These are phyloP conservation scores for Lactarius indigo DNA, from an alignment of 768 basidiomycete species.

Conservation along the genomic window DNA sequence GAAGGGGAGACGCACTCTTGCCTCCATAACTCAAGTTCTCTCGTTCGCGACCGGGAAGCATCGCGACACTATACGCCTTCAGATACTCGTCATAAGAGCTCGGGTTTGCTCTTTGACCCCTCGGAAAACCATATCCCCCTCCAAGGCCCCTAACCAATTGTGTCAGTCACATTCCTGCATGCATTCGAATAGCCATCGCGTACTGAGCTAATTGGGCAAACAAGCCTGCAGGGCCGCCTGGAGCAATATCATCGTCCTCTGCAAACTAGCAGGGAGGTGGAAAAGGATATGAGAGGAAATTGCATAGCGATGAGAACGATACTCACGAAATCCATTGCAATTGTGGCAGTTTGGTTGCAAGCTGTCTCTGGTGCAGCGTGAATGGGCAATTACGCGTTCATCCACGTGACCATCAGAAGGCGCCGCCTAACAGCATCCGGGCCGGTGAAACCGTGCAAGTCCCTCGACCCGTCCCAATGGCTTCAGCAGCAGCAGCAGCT, in stretches of 20 bases:
- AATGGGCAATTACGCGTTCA: slow-evolving; percentile 16
- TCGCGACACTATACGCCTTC: slow-evolving; percentile 92
- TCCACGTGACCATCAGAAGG: slow-evolving; percentile 7
- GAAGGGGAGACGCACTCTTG: slow-evolving; percentile 69
- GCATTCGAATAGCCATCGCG: slow-evolving; percentile 24
- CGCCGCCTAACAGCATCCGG: not conserved
- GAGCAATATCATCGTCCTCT: slow-evolving; percentile 24
- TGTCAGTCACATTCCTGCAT: slow-evolving; percentile 8
- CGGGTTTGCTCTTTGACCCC: slow-evolving; percentile 50
- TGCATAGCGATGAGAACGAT: not conserved
- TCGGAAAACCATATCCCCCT: slow-evolving; percentile 44
- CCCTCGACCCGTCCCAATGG: slow-evolving; percentile 26
- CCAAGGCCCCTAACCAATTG: slow-evolving; percentile 46
- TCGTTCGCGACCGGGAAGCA: slow-evolving; percentile 82
- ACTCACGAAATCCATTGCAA: slow-evolving; percentile 18
- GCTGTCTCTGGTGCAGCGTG: not conserved
- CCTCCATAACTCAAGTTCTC: slow-evolving; percentile 95
- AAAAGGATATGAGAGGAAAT: not conserved
- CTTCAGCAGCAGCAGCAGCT: slow-evolving; percentile 26
- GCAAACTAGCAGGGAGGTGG: slow-evolving; percentile 14
- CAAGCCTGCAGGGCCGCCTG: slow-evolving; percentile 55
- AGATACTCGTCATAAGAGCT: slow-evolving; percentile 88
- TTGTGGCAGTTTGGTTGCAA: not conserved
- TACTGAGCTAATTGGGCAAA: slow-evolving; percentile 67
- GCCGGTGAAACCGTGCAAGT: not conserved